Conservation (phyloP, 371 early-diverging fungal species). For the Agmasoma carcini region DNA sequence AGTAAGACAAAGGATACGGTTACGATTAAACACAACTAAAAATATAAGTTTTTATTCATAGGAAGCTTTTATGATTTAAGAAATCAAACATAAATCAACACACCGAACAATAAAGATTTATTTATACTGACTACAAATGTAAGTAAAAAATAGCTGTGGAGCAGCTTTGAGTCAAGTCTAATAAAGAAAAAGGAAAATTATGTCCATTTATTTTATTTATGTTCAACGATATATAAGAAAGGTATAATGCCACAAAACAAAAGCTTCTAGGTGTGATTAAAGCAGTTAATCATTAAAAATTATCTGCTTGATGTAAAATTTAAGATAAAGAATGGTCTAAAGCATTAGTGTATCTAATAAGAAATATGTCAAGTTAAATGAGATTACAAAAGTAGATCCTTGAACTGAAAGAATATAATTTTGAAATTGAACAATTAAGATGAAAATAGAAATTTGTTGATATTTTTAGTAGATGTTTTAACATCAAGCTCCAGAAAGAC, state of each 20-base stretch:
- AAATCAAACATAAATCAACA: neutral
- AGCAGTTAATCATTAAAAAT: constrained; percentile 1
- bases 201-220: neutral
- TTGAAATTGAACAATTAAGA: constrained; percentile 5
- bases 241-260: constrained; percentile 14
- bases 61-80: neutral
- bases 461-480: constrained; percentile 16
- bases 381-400: neutral
- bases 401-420: constrained; percentile 17
- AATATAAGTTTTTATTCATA: neutral
- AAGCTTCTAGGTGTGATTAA: constrained; percentile 12
- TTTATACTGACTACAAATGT: constrained; percentile 38
- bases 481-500: neutral
- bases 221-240: constrained; percentile 1
- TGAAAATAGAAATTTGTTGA: constrained; percentile 7
- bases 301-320: constrained; percentile 8
- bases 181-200: neutral
- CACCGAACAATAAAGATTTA: constrained; percentile 5
- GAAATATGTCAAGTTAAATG: neutral
- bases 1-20: no score
- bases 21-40: neutral
- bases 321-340: constrained; percentile 11
- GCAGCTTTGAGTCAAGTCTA: constrained; percentile 3
- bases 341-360: constrained; percentile 5
- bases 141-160: neutral